Evolutionary conservation across 805 yeast genomes (phyloP).

Genomic region (Saturnispora halmiae): DNA sequence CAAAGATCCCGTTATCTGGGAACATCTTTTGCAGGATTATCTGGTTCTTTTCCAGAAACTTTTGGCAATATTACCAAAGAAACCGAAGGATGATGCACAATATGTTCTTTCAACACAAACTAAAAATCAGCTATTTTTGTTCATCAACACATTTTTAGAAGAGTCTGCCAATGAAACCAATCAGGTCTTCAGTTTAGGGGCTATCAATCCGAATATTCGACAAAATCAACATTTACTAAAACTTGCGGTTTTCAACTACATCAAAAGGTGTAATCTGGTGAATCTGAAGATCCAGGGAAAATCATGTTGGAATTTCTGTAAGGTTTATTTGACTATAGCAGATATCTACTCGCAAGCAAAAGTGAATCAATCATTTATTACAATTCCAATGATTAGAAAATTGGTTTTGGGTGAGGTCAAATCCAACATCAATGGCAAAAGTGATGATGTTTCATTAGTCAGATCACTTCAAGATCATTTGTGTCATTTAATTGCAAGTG

Average conservation of each 20-base stretch:
- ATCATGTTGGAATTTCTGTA: constrained; percentile 55
- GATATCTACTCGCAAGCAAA: constrained; percentile 18
- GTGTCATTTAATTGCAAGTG: constrained; percentile 36
- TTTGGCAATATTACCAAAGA: constrained; percentile 20
- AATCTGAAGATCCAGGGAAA: constrained; percentile 51
- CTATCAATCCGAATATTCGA: constrained; percentile 59
- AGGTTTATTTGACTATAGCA: constrained; percentile 38
- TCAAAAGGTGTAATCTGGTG: constrained; percentile 44
- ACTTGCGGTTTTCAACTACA: constrained; percentile 40
- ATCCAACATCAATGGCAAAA: constrained; percentile 39
- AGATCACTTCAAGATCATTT: constrained; percentile 44
- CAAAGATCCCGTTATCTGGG: constrained; percentile 80
- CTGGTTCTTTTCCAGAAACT: constrained; percentile 44
- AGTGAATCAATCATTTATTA: constrained; percentile 26
- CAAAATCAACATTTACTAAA: constrained; percentile 42
- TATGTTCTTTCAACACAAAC: constrained; percentile 41
- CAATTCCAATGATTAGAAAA: constrained; percentile 34
- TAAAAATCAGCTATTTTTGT: constrained; percentile 47
- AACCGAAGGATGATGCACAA: constrained; percentile 17
- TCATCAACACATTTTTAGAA: constrained; percentile 46
- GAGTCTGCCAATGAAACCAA: constrained; percentile 57
- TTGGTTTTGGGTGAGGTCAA: constrained; percentile 47
- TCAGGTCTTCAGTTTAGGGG: constrained; percentile 58
- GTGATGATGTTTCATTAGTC: constrained; percentile 40
- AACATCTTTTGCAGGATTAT: constrained; percentile 57